These are phyloP conservation scores for Coemansia erecta DNA, from an alignment of 192 early-diverging fungal species.

Conservation along the genomic window DNA sequence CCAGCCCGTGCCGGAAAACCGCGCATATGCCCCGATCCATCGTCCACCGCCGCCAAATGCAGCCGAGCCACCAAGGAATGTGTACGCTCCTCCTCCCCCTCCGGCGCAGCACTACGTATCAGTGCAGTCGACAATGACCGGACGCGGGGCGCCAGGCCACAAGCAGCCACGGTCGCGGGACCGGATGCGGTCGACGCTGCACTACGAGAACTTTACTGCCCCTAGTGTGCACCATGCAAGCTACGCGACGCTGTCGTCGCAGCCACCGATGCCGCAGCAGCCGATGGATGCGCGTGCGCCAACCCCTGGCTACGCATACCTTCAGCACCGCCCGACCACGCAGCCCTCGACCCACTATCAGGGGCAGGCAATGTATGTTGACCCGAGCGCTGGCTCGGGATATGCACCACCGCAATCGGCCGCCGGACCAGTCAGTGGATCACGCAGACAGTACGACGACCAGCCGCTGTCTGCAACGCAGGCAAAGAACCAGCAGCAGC, in stretches of 20 bases:
- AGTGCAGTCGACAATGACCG: conserved; percentile 11
- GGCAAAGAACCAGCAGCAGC: conserved; percentile 30
- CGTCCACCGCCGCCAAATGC: conserved; percentile 30
- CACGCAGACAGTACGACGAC: conserved; percentile 9
- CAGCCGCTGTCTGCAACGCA: conserved; percentile 46
- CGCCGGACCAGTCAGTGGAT: background rate
- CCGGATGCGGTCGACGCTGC: conserved; percentile 51
- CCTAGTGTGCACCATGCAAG: conserved; percentile 4
- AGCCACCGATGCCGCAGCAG: conserved; percentile 30
- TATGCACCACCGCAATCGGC: background rate
- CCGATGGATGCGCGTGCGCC: conserved; percentile 20
- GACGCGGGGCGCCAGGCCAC: conserved; percentile 25
- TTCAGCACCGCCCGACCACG: conserved; percentile 11
- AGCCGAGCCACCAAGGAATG: conserved; percentile 11
- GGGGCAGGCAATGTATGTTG: conserved; percentile 20
- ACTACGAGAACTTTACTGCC: conserved; percentile 35
- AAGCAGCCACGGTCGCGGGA: conserved; percentile 51
- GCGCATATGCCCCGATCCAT: conserved; percentile 22
- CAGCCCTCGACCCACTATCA: conserved; percentile 9
- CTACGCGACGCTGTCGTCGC: conserved; percentile 14
- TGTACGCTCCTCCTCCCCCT: conserved; percentile 2
- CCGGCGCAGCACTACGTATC: background rate
- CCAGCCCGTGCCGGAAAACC: conserved; percentile 5
- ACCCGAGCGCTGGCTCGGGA: conserved; percentile 1
- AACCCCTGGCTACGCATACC: conserved; percentile 9